Conservation (phyloP, 2,329 filamentous ascomycete species). For the Xylariaceae sp. region DNA sequence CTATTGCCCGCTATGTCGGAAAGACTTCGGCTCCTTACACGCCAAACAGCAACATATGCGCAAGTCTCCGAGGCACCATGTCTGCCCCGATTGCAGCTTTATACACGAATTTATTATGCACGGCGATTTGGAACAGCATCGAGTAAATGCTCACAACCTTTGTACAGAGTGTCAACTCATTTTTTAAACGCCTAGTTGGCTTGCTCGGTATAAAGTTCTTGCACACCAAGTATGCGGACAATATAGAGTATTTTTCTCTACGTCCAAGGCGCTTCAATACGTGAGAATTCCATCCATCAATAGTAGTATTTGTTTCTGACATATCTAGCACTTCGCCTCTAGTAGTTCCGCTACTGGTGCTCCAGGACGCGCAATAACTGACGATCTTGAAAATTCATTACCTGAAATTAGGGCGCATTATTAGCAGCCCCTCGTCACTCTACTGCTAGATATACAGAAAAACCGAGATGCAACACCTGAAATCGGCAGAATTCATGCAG, state of each 20-base stretch:
- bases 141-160: background rate
- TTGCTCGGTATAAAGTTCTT: too few relatives aligned
- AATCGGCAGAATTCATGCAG: background rate
- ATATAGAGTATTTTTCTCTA: background rate
- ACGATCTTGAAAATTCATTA: background rate
- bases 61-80: background rate
- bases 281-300: background rate
- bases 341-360: background rate
- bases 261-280: background rate
- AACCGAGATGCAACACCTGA: background rate
- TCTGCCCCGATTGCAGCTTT: background rate
- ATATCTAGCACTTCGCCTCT: background rate
- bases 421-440: background rate
- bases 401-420: background rate
- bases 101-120: background rate
- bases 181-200: too few relatives aligned
- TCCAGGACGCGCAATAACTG: background rate
- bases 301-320: background rate
- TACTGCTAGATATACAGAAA: slow-evolving; percentile 3
- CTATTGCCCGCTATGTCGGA: too few relatives aligned
- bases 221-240: too few relatives aligned
- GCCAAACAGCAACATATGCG: background rate
- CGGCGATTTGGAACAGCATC: background rate
- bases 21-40: too few relatives aligned
- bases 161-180: too few relatives aligned